Conservation (phyloP, 164 flowering plant species). For the Taxillus chinensis region DNA sequence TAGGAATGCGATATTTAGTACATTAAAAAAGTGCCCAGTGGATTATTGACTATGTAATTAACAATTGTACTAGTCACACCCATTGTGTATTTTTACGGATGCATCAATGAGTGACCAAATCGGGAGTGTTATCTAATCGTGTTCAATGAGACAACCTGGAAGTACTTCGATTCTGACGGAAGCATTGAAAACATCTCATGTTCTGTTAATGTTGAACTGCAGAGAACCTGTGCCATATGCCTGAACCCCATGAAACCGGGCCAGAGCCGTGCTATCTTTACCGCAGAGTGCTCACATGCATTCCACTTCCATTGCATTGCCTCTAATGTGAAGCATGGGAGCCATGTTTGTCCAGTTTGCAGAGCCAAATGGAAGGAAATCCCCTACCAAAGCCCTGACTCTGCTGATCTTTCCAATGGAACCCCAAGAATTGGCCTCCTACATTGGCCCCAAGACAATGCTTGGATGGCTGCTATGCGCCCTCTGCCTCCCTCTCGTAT, state of each 20-base stretch:
- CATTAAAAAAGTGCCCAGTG: no score
- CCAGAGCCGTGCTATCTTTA: conserved; percentile 86
- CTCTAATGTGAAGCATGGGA: conserved; percentile 88
- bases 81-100: no score
- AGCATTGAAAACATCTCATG: background rate
- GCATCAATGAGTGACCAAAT: no score
- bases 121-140: background rate
- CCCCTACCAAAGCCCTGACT: conserved; percentile 49
- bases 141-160: no score
- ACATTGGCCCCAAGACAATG: conserved; percentile 46
- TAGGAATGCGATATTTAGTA: no score
- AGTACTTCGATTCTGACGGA: no score
- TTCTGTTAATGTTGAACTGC: conserved; percentile 14
- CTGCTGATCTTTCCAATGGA: conserved; percentile 21
- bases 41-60: no score
- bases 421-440: conserved; percentile 33
- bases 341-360: conserved; percentile 82
- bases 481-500: conserved; percentile 38
- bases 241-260: conserved; percentile 67
- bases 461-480: conserved; percentile 36
- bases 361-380: conserved; percentile 93
- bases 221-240: conserved; percentile 89
- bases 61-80: no score
- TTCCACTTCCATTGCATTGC: conserved; percentile 93
- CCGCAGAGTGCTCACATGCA: conserved; percentile 90